A percentile compares a stretch with the other conserved stretches of the same genome.
These are phyloP conservation scores for Scytalidium lignicola DNA, from an alignment of 2,329 filamentous ascomycete genomes.

Conservation along the genomic window DNA sequence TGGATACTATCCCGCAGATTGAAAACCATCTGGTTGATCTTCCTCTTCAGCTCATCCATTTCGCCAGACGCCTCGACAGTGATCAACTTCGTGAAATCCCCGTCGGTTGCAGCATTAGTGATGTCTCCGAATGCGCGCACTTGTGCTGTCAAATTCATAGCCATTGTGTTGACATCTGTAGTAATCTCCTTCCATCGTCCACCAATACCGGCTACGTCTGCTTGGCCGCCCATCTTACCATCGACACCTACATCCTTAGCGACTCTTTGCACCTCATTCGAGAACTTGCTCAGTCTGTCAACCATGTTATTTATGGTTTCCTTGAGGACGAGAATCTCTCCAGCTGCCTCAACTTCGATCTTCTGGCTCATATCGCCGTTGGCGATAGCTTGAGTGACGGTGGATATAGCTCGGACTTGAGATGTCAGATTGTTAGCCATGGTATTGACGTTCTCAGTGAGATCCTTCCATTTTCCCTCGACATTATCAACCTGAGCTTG, in stretches of 20 bases:
- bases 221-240: conserved; percentile 97
- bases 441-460: conserved; percentile 85
- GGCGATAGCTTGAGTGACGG: conserved; percentile 90
- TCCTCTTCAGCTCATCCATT: conserved; percentile 98
- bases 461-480: conserved; percentile 96
- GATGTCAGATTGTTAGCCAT: conserved; percentile 65
- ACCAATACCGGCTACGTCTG: conserved; percentile 86
- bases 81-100: conserved; percentile 94
- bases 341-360: conserved; percentile 91
- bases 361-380: conserved; percentile 94
- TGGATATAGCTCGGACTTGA: conserved; percentile 84
- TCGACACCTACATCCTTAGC: conserved; percentile 96
- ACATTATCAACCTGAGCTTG: conserved; percentile 93
- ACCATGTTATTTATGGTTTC: conserved; percentile 99
- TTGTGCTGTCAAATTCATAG: conserved; percentile 80
- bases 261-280: conserved; percentile 90
- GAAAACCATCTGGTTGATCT: conserved; percentile 99
- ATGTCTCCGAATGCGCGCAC: conserved; percentile 97
- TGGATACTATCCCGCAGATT: conserved; percentile 95
- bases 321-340: conserved; percentile 89
- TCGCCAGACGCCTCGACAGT: conserved; percentile 96
- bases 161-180: conserved; percentile 38
- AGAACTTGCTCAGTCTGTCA: conserved; percentile 89
- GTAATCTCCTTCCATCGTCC: conserved; percentile 98
- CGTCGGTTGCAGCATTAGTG: conserved; percentile 94